Evolutionary conservation across 1,284 basidiomycete species (phyloP).

Genomic region (Rhodofomes roseus): DNA sequence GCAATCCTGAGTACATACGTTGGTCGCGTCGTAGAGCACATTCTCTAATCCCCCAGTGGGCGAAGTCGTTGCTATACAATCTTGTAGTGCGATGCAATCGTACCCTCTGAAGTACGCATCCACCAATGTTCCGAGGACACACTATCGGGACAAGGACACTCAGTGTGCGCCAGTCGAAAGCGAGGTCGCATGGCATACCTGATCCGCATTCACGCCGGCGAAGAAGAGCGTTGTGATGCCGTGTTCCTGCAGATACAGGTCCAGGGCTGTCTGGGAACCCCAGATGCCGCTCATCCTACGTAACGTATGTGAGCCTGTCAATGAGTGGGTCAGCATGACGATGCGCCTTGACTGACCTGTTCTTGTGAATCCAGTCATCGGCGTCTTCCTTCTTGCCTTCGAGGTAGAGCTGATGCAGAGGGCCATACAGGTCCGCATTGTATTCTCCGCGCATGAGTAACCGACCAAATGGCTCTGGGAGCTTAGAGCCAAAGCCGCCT

Average conservation of each 20-base stretch:
- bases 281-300: constrained; percentile 64
- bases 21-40: constrained; percentile 51
- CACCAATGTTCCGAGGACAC: constrained; percentile 60
- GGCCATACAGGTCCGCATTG: constrained; percentile 58
- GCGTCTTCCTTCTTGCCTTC: constrained; percentile 50
- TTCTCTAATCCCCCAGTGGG: constrained; percentile 57
- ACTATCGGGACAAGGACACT: constrained; percentile 32
- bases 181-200: constrained; percentile 36
- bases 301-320: not conserved
- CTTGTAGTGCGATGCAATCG: constrained; percentile 54
- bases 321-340: not conserved
- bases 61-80: constrained; percentile 59
- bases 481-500: constrained; percentile 54
- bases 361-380: constrained; percentile 73
- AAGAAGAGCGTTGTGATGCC: constrained; percentile 62
- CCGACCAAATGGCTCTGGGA: constrained; percentile 53
- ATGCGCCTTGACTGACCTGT: constrained; percentile 46
- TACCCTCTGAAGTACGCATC: constrained; percentile 66
- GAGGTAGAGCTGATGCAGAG: constrained; percentile 52
- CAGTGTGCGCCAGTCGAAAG: not conserved
- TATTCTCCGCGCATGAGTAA: constrained; percentile 56
- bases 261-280: constrained; percentile 57
- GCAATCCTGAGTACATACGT: constrained; percentile 33
- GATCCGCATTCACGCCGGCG: constrained; percentile 65
- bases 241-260: constrained; percentile 58